Evolutionary conservation across 1,139 yeast species (phyloP), one percentile per base, ranked within the genome.

Genomic region (Wickerhamomyces sp.): DNA sequence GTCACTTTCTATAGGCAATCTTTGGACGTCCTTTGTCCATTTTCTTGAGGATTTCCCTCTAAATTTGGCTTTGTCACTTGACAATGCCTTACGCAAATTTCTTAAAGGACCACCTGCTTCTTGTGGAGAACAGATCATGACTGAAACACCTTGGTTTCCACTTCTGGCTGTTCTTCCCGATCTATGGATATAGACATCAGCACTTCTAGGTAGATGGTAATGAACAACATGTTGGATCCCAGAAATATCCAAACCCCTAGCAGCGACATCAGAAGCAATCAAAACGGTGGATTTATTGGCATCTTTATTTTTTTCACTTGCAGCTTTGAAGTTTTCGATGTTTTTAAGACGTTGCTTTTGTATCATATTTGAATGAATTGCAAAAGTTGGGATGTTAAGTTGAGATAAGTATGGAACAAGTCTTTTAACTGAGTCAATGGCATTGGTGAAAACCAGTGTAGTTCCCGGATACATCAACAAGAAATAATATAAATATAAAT

Each of bases 151-250:
- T 58, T 87, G 94, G 39, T 75, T 76, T 0, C 94, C 92, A 3
- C 95, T 97, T 70, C 99, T 84, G 0, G 96, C 98, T 17, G 98
- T 94, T 74, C 99, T 81, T 46, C 99, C 99, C 2, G 97, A 87
- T 61, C 99, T 76, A 64, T 92, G 99, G 48, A 92, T 82, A 58
- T 92, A 92, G 40, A 89, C 80, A 59, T 94, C 98, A 0, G 97
- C 97, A 9, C 95, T 75, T 48, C 97, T 74, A 10, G 99, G 98
- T 46, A 94, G 70, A 63, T 92, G 97, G 57, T 92, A 92, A 60
- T 92, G 98, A 13, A 92, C 88, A 31, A 94, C 98, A 60, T 92
- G 98, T 55, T 89, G 85, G 39, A 94, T 90, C 36, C 76, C 75
- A 2, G 96, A 85, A 44, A 94, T 88, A 70, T 94, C 99, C 45